Base-by-base conservation (phyloP, 352 stramenopile genomes). In the Globisporangium orthogonon region DNA sequence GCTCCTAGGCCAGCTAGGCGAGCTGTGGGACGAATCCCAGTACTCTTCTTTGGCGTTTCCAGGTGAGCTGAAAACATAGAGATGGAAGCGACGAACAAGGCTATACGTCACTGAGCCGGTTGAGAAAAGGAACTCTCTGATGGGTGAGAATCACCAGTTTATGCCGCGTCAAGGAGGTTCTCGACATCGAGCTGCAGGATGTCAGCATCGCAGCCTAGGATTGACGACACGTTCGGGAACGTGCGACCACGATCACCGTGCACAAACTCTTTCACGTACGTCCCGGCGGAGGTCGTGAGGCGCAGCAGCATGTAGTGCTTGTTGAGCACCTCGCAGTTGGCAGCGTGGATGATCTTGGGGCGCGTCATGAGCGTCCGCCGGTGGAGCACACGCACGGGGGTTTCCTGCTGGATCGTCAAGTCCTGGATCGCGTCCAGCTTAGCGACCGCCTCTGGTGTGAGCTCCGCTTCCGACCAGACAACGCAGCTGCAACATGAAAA, bases 201-300 rank as follows among this genome's bases (percentile, higher is more conserved):
- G 73, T 99, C 96, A 33, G 91, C 89, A 55, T 94, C 78, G 50
- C 80, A 94, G 31, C 84, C 86, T 50, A 98, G 68, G 59, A 98
- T 83, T 11, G 83, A 80, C 6, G 85, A 77, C 10, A 99, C 78
- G 66, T 95, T 99, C 13, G 97, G 97, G 60, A 86, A 61, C n/a
- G 97, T 99, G 50, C 97, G 86, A 10, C 97, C 96, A 39, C 98
- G 91, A 78, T 99, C 97, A 17, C 97, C 96, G 70, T 99, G 96
- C 28, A 99, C 94, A 71, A 99, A 99, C 76, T 99, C 97, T 69
- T 99, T 99, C 46, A 99, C 97, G 68, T 99, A 99, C 9, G 97
- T 99, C 47, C 94, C 94, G 4, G 95, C 97, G 37, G 87, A 97
- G 3, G 97, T 99, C 37, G 80, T 94, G 30, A 99, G 73, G 35